A percentile compares a stretch with the other conserved stretches of the same genome.
These are phyloP conservation scores for Clitocybe nebularis DNA, from an alignment of 1,284 basidiomycete genomes.

Conservation along the genomic window DNA sequence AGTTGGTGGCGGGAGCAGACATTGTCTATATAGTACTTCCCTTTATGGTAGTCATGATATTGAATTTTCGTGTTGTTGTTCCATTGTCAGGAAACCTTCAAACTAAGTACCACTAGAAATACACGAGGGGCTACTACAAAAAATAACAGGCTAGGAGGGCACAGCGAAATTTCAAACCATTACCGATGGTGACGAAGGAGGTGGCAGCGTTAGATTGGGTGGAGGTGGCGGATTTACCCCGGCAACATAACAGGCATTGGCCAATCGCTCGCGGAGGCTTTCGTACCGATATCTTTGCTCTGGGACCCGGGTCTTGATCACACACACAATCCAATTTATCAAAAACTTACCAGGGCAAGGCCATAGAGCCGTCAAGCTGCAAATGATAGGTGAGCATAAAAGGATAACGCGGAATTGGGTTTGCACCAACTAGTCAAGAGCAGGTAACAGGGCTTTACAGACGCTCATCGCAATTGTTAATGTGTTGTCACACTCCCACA, in stretches of 20 bases:
- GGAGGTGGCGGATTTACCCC: constrained; percentile 38
- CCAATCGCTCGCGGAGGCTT: constrained; percentile 42
- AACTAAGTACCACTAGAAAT: constrained; percentile 11
- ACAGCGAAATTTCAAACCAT: constrained; percentile 14
- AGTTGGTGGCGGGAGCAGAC: constrained; percentile 16
- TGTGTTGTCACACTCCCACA: constrained; percentile 62
- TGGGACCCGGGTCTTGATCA: constrained; percentile 21
- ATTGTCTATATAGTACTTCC: constrained; percentile 18
- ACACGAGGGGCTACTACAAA: constrained; percentile 8
- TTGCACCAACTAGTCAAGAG: constrained; percentile 51
- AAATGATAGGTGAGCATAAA: constrained; percentile 4
- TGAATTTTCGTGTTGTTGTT: constrained; percentile 10
- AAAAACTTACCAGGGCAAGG: constrained; percentile 54
- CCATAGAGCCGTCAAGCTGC: constrained; percentile 55
- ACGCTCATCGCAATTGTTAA: constrained; percentile 64
- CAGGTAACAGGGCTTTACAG: constrained; percentile 55
- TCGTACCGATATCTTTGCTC: constrained; percentile 52
- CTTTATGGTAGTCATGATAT: constrained; percentile 16
- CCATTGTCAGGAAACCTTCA: neutral
- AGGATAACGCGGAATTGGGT: neutral
- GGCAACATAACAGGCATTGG: constrained; percentile 44
- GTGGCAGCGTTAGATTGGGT: constrained; percentile 24
- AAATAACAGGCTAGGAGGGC: constrained; percentile 3
- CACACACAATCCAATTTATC: neutral
- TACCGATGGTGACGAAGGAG: constrained; percentile 16